A percentile compares a stretch with the other conserved stretches of the same genome.
These are phyloP conservation scores for Bacidia rubella DNA, from an alignment of 495 filamentous ascomycete genomes.

Conservation along the genomic window DNA sequence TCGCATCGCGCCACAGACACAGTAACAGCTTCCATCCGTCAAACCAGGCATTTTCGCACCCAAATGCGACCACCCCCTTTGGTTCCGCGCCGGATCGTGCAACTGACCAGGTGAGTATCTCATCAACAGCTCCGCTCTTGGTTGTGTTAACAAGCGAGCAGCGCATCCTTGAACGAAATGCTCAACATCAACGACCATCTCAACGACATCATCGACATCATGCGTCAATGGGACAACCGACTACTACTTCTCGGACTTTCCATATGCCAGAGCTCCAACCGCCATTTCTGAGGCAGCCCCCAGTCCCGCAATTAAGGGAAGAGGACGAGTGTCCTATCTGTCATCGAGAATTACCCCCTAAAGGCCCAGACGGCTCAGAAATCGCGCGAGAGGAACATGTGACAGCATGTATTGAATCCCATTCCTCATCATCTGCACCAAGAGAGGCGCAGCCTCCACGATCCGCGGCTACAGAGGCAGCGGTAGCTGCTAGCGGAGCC, in stretches of 20 bases:
- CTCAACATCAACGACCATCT: slow-evolving; percentile 5
- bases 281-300: slow-evolving; percentile 20
- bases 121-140: neutral
- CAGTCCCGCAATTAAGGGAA: slow-evolving; percentile 42
- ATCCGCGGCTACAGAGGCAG: slow-evolving; percentile 13
- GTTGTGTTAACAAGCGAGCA: neutral
- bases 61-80: slow-evolving; percentile 12
- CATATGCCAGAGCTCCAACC: slow-evolving; percentile 19
- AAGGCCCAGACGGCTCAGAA: slow-evolving; percentile 45
- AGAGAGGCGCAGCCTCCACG: slow-evolving; percentile 9
- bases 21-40: slow-evolving; percentile 3
- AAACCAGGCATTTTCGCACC: slow-evolving; percentile 3
- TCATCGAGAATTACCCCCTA: slow-evolving; percentile 56
- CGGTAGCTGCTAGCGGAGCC: slow-evolving; percentile 12
- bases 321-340: slow-evolving; percentile 90
- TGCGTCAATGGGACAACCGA: slow-evolving; percentile 11
- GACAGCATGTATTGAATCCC: slow-evolving; percentile 51
- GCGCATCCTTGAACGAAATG: slow-evolving; percentile 10
- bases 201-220: slow-evolving; percentile 15
- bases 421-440: slow-evolving; percentile 20
- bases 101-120: slow-evolving; percentile 15
- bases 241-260: slow-evolving; percentile 8
- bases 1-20: neutral
- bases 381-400: slow-evolving; percentile 63
- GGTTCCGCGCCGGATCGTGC: slow-evolving; percentile 14